A percentile compares a stretch with the other conserved stretches of the same genome.
These are phyloP conservation scores for Cucumis cinereus DNA, from an alignment of 306 rosid genomes.

Conservation along the genomic window DNA sequence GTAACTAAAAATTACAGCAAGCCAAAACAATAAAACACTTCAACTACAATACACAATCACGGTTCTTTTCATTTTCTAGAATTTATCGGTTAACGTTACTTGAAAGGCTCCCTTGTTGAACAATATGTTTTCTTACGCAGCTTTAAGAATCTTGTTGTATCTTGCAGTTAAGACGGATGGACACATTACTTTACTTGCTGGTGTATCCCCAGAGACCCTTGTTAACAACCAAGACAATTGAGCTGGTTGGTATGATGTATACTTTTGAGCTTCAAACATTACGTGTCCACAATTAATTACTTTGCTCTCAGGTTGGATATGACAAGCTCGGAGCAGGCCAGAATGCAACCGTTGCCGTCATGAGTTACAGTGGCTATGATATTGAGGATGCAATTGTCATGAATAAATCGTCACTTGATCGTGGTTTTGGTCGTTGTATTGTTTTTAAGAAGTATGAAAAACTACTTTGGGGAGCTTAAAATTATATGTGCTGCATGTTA, in stretches of 20 bases:
- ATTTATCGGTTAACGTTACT: background rate
- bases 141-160: slow-evolving; percentile 2
- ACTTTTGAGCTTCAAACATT: background rate
- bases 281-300: slow-evolving; percentile 6
- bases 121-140: background rate
- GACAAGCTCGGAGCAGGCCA: slow-evolving; percentile 99
- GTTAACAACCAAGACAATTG: slow-evolving; percentile 80
- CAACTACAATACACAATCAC: no score
- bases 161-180: slow-evolving; percentile 62
- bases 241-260: slow-evolving; percentile 56
- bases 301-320: slow-evolving; percentile 67
- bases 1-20: no score
- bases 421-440: slow-evolving; percentile 99
- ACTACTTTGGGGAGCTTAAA: slow-evolving; percentile 12
- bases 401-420: slow-evolving; percentile 94
- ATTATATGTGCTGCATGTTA: slow-evolving; percentile 5
- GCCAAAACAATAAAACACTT: no score
- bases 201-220: slow-evolving; percentile 95
- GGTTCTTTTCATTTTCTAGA: background rate
- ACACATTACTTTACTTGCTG: slow-evolving; percentile 69
- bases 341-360: slow-evolving; percentile 96
- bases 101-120: background rate
- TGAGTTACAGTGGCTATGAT: slow-evolving; percentile 98
- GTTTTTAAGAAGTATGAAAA: slow-evolving; percentile 61
- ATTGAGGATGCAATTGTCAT: slow-evolving; percentile 98